Evolutionary conservation across 2,329 filamentous ascomycete genomes (phyloP), one percentile per base, ranked within the genome.

Genomic region (Stagonosporopsis cucurbitacearum): DNA sequence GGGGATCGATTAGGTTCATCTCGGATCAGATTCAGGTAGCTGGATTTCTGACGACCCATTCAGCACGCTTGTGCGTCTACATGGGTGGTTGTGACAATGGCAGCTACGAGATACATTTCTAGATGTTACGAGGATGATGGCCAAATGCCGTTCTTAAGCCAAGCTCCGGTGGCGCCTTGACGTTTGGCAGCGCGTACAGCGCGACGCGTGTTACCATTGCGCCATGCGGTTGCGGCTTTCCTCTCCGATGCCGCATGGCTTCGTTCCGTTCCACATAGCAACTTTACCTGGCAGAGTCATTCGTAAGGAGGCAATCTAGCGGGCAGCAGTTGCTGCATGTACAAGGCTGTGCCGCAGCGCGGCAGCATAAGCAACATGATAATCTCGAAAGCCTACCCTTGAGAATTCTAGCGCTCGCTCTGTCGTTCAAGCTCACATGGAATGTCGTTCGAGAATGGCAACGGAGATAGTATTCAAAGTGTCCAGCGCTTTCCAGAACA

Each of bases 181-280:
- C 43, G 43, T 22, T 19, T 40, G 33, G 43, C 42, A 56, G 48
- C 47, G 47, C 42, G 43, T 40, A 48, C 48, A 43, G 43, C 47
- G 43, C 25, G n/a, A 35, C 37, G 42, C 41, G 15, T 47, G 53
- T 32, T 30, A 55, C 28, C 30, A 35, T n/a, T 9, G 46, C 46
- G 43, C 43, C 42, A 56, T 43, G 23, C 32, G 53, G 32, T 41
- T 47, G 20, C 42, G 47, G 40, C 25, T 33, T 30, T 17, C n/a
- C 26, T 43, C 15, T 35, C 35, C 13, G 47, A 33, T 9, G 37
- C 23, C 42, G 36, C 42, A 42, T 42, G 41, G 52, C 46, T 33
- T 50, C 47, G 28, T 51, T 32, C 37, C 37, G 30, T 56, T 40
- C 37, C 42, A 51, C 42, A 32, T 47, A 43, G 37, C 23, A 19